A percentile compares a stretch with the other conserved stretches of the same genome.
These are phyloP conservation scores for Pseudocercospora fijiensis DNA, from an alignment of 2,329 filamentous ascomycete genomes.

Conservation along the genomic window DNA sequence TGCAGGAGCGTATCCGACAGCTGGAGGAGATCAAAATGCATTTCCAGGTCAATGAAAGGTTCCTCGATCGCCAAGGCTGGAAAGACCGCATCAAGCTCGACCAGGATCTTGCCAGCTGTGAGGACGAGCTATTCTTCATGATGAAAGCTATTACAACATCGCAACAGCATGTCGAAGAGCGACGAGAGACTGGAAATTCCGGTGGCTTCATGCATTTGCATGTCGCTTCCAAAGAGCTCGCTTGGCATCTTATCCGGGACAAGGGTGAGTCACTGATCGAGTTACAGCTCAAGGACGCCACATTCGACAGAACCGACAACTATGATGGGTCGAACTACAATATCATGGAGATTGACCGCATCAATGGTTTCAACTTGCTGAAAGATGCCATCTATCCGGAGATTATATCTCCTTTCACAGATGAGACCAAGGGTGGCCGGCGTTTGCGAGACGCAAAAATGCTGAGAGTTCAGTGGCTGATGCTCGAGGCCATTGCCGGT, in stretches of 20 bases:
- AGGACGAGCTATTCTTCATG: conserved; percentile 98
- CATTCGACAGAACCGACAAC: conserved; percentile 95
- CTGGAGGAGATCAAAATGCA: conserved; percentile 94
- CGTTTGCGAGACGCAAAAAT: conserved; percentile 73
- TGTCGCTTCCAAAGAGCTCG: conserved; percentile 90
- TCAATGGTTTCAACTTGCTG: conserved; percentile 85
- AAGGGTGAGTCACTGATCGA: conserved; percentile 78
- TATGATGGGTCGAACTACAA: conserved; percentile 96
- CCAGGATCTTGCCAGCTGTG: conserved; percentile 80
- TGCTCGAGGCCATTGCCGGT: conserved; percentile 95
- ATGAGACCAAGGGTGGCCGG: conserved; percentile 57
- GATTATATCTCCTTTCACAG: conserved; percentile 87
- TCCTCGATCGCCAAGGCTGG: conserved; percentile 86
- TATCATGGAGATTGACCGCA: conserved; percentile 79
- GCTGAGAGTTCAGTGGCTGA: conserved; percentile 94
- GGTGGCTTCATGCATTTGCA: conserved; percentile 86
- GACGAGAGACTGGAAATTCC: conserved; percentile 60
- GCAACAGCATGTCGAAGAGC: conserved; percentile 79
- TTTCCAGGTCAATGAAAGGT: conserved; percentile 88
- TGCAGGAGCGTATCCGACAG: conserved; percentile 90
- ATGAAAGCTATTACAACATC: conserved; percentile 99
- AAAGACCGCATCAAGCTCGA: conserved; percentile 86
- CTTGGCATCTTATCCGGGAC: conserved; percentile 93
- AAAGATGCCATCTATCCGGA: conserved; percentile 90
- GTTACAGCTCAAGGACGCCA: conserved; percentile 84